phyloP scores from a whole-genome alignment of 2,329 filamentous ascomycete species.

The Alternaria atra region DNA sequence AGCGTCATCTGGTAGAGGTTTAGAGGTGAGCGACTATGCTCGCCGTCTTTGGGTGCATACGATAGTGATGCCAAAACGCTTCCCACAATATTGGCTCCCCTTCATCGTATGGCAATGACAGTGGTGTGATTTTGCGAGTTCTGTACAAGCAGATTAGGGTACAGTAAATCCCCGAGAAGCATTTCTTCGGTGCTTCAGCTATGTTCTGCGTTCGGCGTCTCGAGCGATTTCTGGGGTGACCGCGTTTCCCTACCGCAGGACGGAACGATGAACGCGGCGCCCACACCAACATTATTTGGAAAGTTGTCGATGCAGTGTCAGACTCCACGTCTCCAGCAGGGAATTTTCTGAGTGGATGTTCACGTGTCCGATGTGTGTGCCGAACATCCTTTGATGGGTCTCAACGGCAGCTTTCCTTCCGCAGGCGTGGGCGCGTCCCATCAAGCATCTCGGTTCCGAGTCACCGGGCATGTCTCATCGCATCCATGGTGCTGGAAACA shows the following conservation, averaged over 20 bases:
- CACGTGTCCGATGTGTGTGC: neutral
- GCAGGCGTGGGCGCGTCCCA: neutral
- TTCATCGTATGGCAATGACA: neutral
- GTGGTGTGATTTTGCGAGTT: neutral
- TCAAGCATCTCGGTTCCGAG: slow-evolving; percentile 3
- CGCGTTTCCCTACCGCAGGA: neutral
- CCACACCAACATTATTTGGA: neutral
- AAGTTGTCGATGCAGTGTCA: neutral
- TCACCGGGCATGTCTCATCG: slow-evolving; percentile 26
- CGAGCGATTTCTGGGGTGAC: neutral
- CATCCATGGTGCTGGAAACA: slow-evolving; percentile 17
- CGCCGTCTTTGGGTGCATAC: neutral
- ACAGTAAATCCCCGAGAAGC: neutral
- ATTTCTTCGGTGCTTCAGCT: neutral
- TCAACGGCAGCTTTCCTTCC: neutral
- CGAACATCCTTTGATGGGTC: neutral
- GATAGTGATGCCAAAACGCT: neutral
- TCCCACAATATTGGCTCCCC: neutral
- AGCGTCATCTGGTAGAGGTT: neutral
- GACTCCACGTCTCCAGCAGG: neutral
- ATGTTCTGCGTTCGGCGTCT: neutral
- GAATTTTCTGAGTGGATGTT: neutral
- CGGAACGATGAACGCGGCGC: neutral
- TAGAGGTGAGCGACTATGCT: slow-evolving; percentile 19
- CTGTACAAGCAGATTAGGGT: neutral